Evolutionary conservation across 2,329 filamentous ascomycete species (phyloP).

Genomic region (Didymella arachidicola): DNA sequence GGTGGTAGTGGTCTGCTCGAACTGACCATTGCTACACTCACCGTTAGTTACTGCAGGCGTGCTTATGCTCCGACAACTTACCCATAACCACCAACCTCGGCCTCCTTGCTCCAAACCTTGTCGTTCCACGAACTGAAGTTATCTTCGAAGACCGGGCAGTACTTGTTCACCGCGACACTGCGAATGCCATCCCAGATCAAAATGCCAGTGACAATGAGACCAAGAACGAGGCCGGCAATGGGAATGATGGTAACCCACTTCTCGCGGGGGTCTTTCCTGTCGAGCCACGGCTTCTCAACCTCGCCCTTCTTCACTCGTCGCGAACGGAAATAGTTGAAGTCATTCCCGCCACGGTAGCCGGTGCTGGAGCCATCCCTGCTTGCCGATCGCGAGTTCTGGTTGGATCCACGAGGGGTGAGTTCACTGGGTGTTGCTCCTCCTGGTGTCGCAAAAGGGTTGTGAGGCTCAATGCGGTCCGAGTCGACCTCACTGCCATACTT

Average conservation of each 20-base stretch:
- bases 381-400: slow-evolving; percentile 19
- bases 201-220: slow-evolving; percentile 72
- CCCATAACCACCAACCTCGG: slow-evolving; percentile 78
- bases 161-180: slow-evolving; percentile 76
- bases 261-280: slow-evolving; percentile 77
- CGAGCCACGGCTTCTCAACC: slow-evolving; percentile 78
- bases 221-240: slow-evolving; percentile 72
- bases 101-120: slow-evolving; percentile 75
- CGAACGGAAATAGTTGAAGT: slow-evolving; percentile 68
- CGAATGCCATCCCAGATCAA: slow-evolving; percentile 77
- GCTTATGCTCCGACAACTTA: slow-evolving; percentile 55
- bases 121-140: slow-evolving; percentile 67
- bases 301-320: slow-evolving; percentile 75
- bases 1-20: slow-evolving; percentile 75
- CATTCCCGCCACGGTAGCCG: slow-evolving; percentile 21
- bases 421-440: slow-evolving; percentile 23
- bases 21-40: slow-evolving; percentile 74
- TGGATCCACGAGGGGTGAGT: slow-evolving; percentile 19
- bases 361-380: slow-evolving; percentile 20
- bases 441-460: slow-evolving; percentile 30
- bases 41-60: slow-evolving; percentile 34
- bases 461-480: slow-evolving; percentile 16
- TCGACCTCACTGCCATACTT: slow-evolving; percentile 21
- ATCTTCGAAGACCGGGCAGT: slow-evolving; percentile 73
- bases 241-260: slow-evolving; percentile 88